Evolutionary conservation across 129 eudicot genomes (phyloP).

Genomic region (Glebionis coronaria): DNA sequence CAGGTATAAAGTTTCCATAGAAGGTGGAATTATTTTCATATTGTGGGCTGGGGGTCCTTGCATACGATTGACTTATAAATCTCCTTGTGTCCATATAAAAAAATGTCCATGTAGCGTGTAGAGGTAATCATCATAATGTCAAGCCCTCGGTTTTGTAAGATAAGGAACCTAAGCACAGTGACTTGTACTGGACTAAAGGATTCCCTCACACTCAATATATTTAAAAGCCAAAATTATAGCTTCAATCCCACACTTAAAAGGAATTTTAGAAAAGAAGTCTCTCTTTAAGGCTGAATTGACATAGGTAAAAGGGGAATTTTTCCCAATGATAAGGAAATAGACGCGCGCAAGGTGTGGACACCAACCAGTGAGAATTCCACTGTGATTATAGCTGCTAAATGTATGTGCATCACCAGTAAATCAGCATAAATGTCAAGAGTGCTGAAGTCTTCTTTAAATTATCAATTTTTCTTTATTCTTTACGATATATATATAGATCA

Average conservation of each 20-base stretch:
- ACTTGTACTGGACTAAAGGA: conserved; percentile 21
- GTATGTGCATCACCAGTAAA: conserved; percentile 4
- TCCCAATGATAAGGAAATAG: conserved; percentile 55
- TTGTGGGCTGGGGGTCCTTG: conserved; percentile 29
- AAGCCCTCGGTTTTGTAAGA: conserved; percentile 17
- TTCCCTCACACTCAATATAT: conserved; percentile 34
- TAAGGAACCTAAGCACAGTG: conserved; percentile 27
- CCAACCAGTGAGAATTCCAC: conserved; percentile 27
- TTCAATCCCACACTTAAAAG: conserved; percentile 29
- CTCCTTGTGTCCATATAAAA: conserved; percentile 21
- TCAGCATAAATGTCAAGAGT: background rate
- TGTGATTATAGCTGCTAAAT: conserved; percentile 14
- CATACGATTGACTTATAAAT: conserved; percentile 18
- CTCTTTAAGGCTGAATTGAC: conserved; percentile 24
- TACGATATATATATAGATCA: conserved; percentile 4
- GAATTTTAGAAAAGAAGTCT: conserved; percentile 24
- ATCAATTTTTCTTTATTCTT: conserved; percentile 18
- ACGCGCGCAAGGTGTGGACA: conserved; percentile 23
- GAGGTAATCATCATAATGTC: conserved; percentile 13
- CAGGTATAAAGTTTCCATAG: conserved; percentile 37
- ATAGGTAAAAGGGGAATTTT: conserved; percentile 32
- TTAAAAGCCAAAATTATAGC: conserved; percentile 26
- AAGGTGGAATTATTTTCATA: conserved; percentile 27
- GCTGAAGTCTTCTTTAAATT: conserved; percentile 20
- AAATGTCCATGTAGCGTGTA: background rate